Percentiles rank a stretch among this genome's conserved stretches.
Evolutionary conservation across 2,329 filamentous ascomycete species (phyloP).

Genomic region (Sporothrix luriei): DNA sequence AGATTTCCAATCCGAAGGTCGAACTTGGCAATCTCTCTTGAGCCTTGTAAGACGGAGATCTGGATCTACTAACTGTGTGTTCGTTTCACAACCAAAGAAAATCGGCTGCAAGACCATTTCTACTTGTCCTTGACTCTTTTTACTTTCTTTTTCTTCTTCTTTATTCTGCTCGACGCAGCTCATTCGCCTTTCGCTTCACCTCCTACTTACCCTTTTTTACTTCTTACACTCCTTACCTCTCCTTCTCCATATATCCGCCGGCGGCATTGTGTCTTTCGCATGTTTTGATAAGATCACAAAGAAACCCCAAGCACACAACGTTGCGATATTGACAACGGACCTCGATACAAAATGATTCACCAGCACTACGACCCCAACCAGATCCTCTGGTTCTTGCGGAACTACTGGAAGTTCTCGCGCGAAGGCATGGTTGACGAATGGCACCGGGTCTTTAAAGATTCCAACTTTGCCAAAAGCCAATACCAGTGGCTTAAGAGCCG

Average conservation of each 20-base stretch:
- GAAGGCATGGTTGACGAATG: constrained; percentile 30
- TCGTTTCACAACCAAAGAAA: not conserved
- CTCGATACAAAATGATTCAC: constrained; percentile 33
- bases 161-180: no score
- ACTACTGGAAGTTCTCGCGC: constrained; percentile 35
- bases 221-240: constrained; percentile 8
- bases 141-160: constrained; percentile 13
- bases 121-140: not conserved
- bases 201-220: not conserved
- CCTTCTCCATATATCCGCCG: not conserved
- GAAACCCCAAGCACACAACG: not conserved
- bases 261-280: constrained; percentile 14
- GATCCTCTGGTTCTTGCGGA: constrained; percentile 36
- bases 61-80: not conserved
- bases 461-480: constrained; percentile 35
- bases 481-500: constrained; percentile 36
- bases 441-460: constrained; percentile 29
- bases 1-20: not conserved
- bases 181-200: not conserved
- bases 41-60: not conserved
- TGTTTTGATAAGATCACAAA: constrained; percentile 22
- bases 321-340: not conserved
- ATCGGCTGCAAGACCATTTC: not conserved
- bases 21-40: not conserved
- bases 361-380: constrained; percentile 33